Percentiles rank a stretch among this genome's conserved stretches.
phyloP scores from a whole-genome alignment of 1,284 basidiomycete genomes.

The Tilletia walkeri region DNA sequence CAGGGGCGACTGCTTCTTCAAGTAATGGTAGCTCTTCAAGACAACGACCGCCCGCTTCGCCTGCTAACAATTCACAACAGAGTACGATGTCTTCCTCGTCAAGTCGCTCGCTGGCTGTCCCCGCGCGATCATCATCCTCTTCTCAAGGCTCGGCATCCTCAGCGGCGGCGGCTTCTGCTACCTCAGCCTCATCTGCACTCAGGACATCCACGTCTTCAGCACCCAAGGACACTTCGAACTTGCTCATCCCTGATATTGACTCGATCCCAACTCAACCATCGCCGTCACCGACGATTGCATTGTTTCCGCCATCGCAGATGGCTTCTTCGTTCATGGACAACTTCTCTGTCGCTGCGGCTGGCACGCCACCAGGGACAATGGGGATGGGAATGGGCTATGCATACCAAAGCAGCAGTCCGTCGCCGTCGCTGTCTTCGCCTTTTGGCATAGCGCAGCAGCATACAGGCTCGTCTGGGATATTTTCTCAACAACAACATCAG shows the following conservation, averaged over 20 bases:
- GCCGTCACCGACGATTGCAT: constrained; percentile 3
- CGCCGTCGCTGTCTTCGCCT: not conserved
- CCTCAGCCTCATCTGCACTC: no score
- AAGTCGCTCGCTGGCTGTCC: not conserved
- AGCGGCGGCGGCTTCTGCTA: not conserved
- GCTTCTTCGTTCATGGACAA: constrained; percentile 11
- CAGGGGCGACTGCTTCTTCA: not conserved
- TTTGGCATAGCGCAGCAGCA: not conserved
- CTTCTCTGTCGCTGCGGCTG: not conserved
- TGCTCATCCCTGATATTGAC: constrained; percentile 8
- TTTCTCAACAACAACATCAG: no score
- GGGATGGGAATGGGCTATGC: not conserved
- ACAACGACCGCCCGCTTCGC: not conserved
- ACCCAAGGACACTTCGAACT: not conserved
- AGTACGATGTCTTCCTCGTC: no score
- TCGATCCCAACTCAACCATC: constrained; percentile 9
- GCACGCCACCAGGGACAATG: not conserved
- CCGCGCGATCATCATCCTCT: not conserved
- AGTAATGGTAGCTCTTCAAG: not conserved
- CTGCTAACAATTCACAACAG: no score
- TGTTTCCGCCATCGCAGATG: constrained; percentile 10
- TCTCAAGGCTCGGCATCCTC: not conserved
- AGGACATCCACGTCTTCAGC: not conserved
- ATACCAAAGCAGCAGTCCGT: not conserved
- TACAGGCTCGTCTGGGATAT: no score